A percentile compares a stretch with the other conserved stretches of the same genome.
Conservation (phyloP, 2,329 filamentous ascomycete genomes). For the Ophiocordyceps sinensis region DNA sequence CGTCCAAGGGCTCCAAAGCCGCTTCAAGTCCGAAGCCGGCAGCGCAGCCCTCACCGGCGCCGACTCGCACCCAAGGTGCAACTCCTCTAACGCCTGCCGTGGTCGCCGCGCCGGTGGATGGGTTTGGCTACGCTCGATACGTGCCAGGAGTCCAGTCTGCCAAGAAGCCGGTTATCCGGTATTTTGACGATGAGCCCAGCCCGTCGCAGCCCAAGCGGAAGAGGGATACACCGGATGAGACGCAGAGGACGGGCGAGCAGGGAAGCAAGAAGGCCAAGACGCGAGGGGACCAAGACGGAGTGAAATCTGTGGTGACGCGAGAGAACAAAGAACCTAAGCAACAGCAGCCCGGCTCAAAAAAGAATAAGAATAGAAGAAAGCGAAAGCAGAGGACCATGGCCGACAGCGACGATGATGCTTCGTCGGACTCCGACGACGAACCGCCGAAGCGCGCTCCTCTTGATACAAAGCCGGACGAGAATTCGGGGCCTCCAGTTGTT, state of each 20-base stretch:
- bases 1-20: slow-evolving; percentile 10
- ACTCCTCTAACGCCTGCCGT: background rate
- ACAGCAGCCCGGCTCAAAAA: slow-evolving; percentile 3
- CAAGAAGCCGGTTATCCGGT: slow-evolving; percentile 8
- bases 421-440: slow-evolving; percentile 7
- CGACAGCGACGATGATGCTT: slow-evolving; percentile 7
- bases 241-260: slow-evolving; percentile 6
- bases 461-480: background rate
- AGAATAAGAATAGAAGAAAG: slow-evolving; percentile 21
- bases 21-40: background rate
- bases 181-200: slow-evolving; percentile 15
- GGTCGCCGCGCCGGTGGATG: slow-evolving; percentile 5
- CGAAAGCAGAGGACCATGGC: slow-evolving; percentile 16
- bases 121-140: slow-evolving; percentile 25
- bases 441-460: slow-evolving; percentile 1
- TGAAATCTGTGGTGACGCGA: slow-evolving; percentile 2
- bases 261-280: slow-evolving; percentile 21
- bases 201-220: slow-evolving; percentile 19
- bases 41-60: background rate
- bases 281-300: slow-evolving; percentile 2
- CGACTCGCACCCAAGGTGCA: background rate
- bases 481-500: background rate
- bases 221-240: slow-evolving; percentile 16
- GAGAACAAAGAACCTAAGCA: slow-evolving; percentile 2
- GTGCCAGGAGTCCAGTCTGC: slow-evolving; percentile 17